Evolutionary conservation across 1,284 basidiomycete species (phyloP).

Genomic region (Neonothopanus nambi): DNA sequence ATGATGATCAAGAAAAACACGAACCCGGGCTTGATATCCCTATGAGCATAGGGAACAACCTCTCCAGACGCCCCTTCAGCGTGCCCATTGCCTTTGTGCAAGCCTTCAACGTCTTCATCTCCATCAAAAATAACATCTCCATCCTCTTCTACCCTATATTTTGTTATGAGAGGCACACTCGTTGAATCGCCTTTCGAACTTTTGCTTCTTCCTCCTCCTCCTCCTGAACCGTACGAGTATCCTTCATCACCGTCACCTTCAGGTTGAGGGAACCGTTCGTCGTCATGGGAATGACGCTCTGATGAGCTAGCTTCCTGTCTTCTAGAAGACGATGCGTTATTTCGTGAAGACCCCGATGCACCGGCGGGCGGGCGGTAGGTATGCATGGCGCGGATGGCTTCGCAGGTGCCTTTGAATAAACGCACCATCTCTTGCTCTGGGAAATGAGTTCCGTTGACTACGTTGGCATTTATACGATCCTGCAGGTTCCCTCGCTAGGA

Average conservation of each 20-base stretch:
- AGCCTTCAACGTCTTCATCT: slow-evolving; percentile 61
- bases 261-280: slow-evolving; percentile 68
- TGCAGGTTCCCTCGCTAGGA: slow-evolving; percentile 92
- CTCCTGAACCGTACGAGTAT: slow-evolving; percentile 37
- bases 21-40: slow-evolving; percentile 95
- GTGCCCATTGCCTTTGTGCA: slow-evolving; percentile 30
- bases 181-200: slow-evolving; percentile 30
- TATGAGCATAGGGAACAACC: slow-evolving; percentile 89
- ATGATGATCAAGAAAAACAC: not conserved
- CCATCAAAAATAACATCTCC: slow-evolving; percentile 74
- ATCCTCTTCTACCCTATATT: slow-evolving; percentile 38
- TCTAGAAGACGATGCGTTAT: no score
- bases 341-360: not conserved
- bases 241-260: slow-evolving; percentile 71
- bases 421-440: slow-evolving; percentile 87
- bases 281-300: slow-evolving; percentile 33
- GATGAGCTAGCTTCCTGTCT: no score
- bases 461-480: slow-evolving; percentile 89
- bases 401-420: slow-evolving; percentile 93
- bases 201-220: no score
- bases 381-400: slow-evolving; percentile 94
- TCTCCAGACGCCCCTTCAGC: slow-evolving; percentile 45
- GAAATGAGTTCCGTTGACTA: slow-evolving; percentile 82
- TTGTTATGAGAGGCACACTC: no score
- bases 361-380: slow-evolving; percentile 60